Conservation (phyloP, 208 protist genomes). For the Wallacemonas sp. region DNA sequence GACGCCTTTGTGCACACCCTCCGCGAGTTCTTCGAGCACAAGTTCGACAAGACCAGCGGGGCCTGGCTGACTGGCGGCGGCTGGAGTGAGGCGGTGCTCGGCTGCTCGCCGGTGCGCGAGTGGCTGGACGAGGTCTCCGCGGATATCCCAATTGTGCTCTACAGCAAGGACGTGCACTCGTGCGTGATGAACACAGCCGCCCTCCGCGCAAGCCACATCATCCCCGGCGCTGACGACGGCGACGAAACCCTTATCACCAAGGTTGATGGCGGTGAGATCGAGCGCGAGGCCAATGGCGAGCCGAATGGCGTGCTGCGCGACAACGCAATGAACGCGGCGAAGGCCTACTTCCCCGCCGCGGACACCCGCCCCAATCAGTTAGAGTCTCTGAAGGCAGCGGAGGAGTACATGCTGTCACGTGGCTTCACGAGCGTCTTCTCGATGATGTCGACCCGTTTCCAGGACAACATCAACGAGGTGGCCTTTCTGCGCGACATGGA, state of each 20-base stretch:
- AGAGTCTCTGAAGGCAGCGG: constrained; percentile 22
- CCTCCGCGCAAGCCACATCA: constrained; percentile 46
- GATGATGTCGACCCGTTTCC: constrained; percentile 49
- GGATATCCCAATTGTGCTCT: constrained; percentile 49
- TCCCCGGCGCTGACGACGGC: constrained; percentile 32
- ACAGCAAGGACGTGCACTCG: constrained; percentile 56
- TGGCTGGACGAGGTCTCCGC: constrained; percentile 61
- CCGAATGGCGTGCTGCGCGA: constrained; percentile 68
- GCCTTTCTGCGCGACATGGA: constrained; percentile 36
- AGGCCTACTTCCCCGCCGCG: constrained; percentile 26
- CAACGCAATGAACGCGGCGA: constrained; percentile 40
- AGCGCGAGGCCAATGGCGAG: constrained; percentile 35
- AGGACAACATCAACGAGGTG: constrained; percentile 41
- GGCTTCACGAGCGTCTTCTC: constrained; percentile 60
- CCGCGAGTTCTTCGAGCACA: constrained; percentile 31
- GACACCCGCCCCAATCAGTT: constrained; percentile 25
- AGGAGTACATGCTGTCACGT: constrained; percentile 32
- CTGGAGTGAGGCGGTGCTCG: constrained; percentile 62
- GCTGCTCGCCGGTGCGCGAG: constrained; percentile 40
- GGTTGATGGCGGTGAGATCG: constrained; percentile 38
- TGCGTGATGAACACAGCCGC: constrained; percentile 57
- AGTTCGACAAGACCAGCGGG: constrained; percentile 14
- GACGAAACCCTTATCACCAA: constrained; percentile 34
- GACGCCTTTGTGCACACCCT: constrained; percentile 39
- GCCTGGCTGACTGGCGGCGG: constrained; percentile 48